A percentile compares a stretch with the other conserved stretches of the same genome.
phyloP scores from a whole-genome alignment of 106 monocot species.

The Vanilla planifolia region DNA sequence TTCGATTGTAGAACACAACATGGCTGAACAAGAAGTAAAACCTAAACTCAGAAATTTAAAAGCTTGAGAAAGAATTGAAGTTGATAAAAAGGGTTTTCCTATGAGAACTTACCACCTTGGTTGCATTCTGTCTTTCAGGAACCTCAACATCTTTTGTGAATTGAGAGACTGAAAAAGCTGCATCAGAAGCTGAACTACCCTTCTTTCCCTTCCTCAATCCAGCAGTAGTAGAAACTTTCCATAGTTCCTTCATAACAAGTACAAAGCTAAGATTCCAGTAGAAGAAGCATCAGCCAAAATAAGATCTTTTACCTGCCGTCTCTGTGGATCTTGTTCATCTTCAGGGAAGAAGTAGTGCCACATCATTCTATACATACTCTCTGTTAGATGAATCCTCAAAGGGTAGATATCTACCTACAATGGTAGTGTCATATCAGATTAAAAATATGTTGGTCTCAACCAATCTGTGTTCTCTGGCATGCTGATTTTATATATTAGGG shows the following conservation, averaged over 20 bases:
- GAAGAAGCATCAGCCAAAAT: neutral
- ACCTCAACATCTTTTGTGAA: slow-evolving; percentile 47
- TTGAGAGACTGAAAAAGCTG: slow-evolving; percentile 28
- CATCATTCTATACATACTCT: slow-evolving; percentile 93
- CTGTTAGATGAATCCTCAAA: slow-evolving; percentile 77
- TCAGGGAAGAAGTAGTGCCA: slow-evolving; percentile 95
- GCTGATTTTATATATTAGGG: no score
- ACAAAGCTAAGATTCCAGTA: neutral
- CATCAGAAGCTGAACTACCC: slow-evolving; percentile 39
- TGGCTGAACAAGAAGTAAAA: slow-evolving; percentile 8
- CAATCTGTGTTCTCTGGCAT: no score
- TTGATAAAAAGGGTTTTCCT: no score
- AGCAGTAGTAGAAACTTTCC: slow-evolving; percentile 90
- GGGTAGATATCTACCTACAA: slow-evolving; percentile 80
- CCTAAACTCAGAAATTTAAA: neutral
- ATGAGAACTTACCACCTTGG: no score
- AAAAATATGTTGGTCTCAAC: neutral
- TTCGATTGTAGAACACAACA: neutral
- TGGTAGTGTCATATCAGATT: neutral
- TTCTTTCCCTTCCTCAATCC: slow-evolving; percentile 55
- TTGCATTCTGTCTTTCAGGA: slow-evolving; percentile 24
- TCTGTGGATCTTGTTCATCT: slow-evolving; percentile 88
- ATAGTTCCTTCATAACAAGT: slow-evolving; percentile 47
- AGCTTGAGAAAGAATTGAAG: no score
- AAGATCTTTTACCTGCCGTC: slow-evolving; percentile 56